Percentiles rank a stretch among this genome's conserved stretches.
Conservation (phyloP, 176 grass and related monocot genomes). For the Phyllostachys edulis region DNA sequence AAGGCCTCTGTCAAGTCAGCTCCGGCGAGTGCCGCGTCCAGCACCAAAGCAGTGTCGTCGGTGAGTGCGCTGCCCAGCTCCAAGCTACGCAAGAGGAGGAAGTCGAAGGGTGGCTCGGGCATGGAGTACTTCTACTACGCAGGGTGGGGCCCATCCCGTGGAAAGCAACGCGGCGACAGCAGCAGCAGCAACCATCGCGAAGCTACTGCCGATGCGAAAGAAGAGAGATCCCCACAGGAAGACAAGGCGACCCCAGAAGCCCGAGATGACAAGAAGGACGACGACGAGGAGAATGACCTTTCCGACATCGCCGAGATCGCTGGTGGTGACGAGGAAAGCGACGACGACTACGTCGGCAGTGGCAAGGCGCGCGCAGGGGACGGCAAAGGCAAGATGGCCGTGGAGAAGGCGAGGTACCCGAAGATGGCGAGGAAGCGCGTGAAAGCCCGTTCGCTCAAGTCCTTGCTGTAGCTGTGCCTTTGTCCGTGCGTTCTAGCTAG, state of each 20-base stretch:
- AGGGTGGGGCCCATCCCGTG: neutral
- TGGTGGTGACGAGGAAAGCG: neutral
- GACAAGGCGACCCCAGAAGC: neutral
- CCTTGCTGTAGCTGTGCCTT: neutral
- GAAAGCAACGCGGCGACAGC: constrained; percentile 3
- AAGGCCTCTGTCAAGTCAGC: neutral
- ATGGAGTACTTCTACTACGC: constrained; percentile 8
- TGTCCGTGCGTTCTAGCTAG: neutral
- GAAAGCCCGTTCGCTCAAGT: neutral
- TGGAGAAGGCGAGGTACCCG: neutral
- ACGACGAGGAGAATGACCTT: neutral
- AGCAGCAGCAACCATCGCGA: neutral
- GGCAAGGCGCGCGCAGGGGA: neutral
- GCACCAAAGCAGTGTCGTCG: neutral
- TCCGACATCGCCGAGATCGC: neutral
- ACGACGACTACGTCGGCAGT: neutral
- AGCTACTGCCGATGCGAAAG: neutral
- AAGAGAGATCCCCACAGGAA: neutral
- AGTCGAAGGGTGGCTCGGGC: neutral
- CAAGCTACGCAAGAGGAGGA: constrained; percentile 19
- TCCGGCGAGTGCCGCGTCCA: neutral
- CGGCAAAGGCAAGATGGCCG: neutral
- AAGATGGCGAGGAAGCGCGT: neutral
- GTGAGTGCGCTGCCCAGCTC: neutral
- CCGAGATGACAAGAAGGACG: neutral